Conservation (phyloP, 2,329 filamentous ascomycete genomes). For the Magnaporthiopsis incrustans region DNA sequence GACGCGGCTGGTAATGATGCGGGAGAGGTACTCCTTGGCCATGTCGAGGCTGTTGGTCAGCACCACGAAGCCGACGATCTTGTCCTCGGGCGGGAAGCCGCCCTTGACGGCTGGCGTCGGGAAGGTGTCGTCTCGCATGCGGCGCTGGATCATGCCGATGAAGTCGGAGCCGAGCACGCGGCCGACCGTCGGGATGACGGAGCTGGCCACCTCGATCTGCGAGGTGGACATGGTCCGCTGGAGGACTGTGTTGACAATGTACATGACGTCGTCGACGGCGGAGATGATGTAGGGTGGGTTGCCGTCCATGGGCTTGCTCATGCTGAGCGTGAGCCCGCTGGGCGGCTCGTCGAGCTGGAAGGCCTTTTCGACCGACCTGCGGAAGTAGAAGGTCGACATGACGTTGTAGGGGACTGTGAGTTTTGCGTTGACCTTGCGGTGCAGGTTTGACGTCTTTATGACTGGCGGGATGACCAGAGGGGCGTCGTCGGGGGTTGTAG, state of each 20-base stretch:
- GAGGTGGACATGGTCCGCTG: constrained; percentile 81
- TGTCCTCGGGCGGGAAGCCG: constrained; percentile 77
- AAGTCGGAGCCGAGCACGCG: constrained; percentile 84
- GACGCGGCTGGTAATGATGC: constrained; percentile 70
- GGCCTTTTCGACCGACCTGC: constrained; percentile 90
- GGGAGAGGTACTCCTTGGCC: constrained; percentile 79
- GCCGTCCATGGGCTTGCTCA: constrained; percentile 61
- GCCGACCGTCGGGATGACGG: constrained; percentile 69
- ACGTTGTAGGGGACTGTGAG: constrained; percentile 76
- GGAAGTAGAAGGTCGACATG: constrained; percentile 95
- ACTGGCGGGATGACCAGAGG: constrained; percentile 63
- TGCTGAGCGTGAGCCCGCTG: constrained; percentile 66
- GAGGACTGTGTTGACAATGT: constrained; percentile 89
- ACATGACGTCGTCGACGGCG: constrained; percentile 98
- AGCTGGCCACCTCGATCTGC: constrained; percentile 68
- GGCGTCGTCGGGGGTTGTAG: constrained; percentile 41
- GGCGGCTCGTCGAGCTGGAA: constrained; percentile 94
- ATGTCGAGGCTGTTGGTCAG: constrained; percentile 94
- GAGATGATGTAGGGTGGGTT: constrained; percentile 89
- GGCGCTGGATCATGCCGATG: constrained; percentile 92
- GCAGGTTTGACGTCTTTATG: constrained; percentile 69
- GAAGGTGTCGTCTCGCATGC: constrained; percentile 95
- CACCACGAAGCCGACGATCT: constrained; percentile 81
- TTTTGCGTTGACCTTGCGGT: constrained; percentile 67
- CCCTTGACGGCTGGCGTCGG: constrained; percentile 73